A percentile compares a stretch with the other conserved stretches of the same genome.
These are phyloP conservation scores for Choanephora cucurbitarum DNA, from an alignment of 371 early-diverging fungal genomes.

Conservation along the genomic window DNA sequence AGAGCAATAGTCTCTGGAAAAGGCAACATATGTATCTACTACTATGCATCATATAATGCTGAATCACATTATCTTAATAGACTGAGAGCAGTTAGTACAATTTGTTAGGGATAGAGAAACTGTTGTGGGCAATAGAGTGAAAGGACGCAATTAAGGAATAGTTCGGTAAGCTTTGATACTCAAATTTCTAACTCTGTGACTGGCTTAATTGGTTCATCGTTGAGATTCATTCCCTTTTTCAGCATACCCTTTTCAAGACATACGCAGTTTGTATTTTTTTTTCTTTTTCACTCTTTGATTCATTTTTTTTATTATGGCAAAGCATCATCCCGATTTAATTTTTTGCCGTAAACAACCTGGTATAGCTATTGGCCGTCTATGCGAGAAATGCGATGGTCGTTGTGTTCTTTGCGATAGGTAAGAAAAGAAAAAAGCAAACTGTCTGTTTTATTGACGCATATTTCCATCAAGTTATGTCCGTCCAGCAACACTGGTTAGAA, in stretches of 20 bases:
- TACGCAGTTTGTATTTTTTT: conserved; percentile 7
- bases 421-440: conserved; percentile 5
- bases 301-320: conserved; percentile 61
- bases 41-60: no score
- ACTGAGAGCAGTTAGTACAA: no score
- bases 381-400: conserved; percentile 93
- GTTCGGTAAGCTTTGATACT: no score
- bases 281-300: not conserved
- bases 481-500: conserved; percentile 86
- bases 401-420: conserved; percentile 96
- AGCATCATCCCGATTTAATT: conserved; percentile 93
- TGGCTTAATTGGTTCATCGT: no score
- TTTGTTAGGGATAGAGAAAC: no score
- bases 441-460: not conserved
- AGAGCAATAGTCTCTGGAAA: no score
- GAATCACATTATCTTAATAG: no score
- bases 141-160: no score
- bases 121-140: no score
- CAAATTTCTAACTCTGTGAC: no score
- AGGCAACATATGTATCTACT: no score
- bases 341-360: conserved; percentile 96
- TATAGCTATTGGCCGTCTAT: conserved; percentile 94
- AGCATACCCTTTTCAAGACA: not conserved
- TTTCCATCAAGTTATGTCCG: conserved; percentile 65
- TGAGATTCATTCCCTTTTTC: no score